Conservation (phyloP, 2,329 filamentous ascomycete genomes). For the Dactylellina leptospora region DNA sequence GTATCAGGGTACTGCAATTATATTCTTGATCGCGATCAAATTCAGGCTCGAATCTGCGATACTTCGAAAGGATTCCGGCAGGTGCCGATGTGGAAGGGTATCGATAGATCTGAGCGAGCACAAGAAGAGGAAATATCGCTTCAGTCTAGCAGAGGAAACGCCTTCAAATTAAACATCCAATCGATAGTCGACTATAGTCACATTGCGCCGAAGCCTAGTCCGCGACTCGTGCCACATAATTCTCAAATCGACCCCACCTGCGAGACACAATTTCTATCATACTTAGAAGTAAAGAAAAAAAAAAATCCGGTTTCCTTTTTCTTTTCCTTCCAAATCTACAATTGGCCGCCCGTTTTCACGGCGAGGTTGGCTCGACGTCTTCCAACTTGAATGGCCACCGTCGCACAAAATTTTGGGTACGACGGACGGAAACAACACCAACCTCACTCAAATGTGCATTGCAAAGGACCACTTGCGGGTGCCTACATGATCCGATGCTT, state of each 20-base stretch:
- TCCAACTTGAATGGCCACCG: constrained; percentile 27
- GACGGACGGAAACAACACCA: constrained; percentile 25
- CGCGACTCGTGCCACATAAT: constrained; percentile 19
- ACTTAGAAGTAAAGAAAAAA: not conserved
- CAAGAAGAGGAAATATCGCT: not conserved
- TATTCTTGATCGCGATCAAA: not conserved
- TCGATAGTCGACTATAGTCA: not conserved
- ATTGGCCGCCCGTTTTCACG: not conserved
- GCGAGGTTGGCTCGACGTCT: not conserved
- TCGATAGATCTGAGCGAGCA: constrained; percentile 7
- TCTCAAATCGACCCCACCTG: not conserved
- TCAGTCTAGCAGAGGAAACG: constrained; percentile 1
- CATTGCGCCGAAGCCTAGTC: not conserved
- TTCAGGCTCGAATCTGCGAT: not conserved
- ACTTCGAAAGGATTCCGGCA: not conserved
- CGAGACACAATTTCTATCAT: not conserved
- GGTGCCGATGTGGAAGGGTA: not conserved
- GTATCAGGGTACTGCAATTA: constrained; percentile 3
- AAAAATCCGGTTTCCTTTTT: constrained; percentile 1
- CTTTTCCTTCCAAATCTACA: not conserved
- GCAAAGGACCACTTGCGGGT: constrained; percentile 1
- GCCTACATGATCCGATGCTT: constrained; percentile 49
- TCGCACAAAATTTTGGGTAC: constrained; percentile 13
- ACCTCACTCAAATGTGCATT: constrained; percentile 10
- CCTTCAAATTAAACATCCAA: constrained; percentile 37